Percentiles rank a stretch among this genome's conserved stretches.
phyloP scores from a whole-genome alignment of 768 basidiomycete species.

The Termitomyces sp. region DNA sequence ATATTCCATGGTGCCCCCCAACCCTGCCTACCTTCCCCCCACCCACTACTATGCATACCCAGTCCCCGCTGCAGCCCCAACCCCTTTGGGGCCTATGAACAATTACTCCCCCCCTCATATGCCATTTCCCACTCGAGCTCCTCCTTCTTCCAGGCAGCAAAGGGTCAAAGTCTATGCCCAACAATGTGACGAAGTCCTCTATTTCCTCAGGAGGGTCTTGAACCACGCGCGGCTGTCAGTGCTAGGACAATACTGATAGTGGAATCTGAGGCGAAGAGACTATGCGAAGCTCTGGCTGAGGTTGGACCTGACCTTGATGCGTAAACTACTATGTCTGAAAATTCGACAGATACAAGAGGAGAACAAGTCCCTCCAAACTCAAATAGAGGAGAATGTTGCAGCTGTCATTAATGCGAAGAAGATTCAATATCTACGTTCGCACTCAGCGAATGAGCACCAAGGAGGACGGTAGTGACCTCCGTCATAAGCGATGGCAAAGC shows the following conservation, averaged over 20 bases:
- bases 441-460: slow-evolving; percentile 93
- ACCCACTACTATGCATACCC: too few relatives aligned
- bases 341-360: slow-evolving; percentile 51
- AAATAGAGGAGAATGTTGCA: slow-evolving; percentile 46
- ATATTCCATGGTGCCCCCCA: too few relatives aligned
- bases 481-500: slow-evolving; percentile 78
- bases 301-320: slow-evolving; percentile 22
- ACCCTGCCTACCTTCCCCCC: too few relatives aligned
- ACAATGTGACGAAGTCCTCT: too few relatives aligned
- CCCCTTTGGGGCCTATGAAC: too few relatives aligned
- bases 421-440: slow-evolving; percentile 83
- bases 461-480: slow-evolving; percentile 78
- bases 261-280: slow-evolving; percentile 35
- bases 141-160: too few relatives aligned
- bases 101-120: too few relatives aligned
- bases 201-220: slow-evolving; percentile 55
- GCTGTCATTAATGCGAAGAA: slow-evolving; percentile 45
- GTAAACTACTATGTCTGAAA: background rate
- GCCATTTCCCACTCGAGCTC: too few relatives aligned
- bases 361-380: slow-evolving; percentile 44
- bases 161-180: too few relatives aligned
- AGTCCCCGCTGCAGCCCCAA: too few relatives aligned
- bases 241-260: slow-evolving; percentile 65
- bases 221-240: slow-evolving; percentile 58
- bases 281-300: slow-evolving; percentile 35